phyloP scores from a whole-genome alignment of 1,284 basidiomycete species.

The Papiliotrema fonsecae region DNA sequence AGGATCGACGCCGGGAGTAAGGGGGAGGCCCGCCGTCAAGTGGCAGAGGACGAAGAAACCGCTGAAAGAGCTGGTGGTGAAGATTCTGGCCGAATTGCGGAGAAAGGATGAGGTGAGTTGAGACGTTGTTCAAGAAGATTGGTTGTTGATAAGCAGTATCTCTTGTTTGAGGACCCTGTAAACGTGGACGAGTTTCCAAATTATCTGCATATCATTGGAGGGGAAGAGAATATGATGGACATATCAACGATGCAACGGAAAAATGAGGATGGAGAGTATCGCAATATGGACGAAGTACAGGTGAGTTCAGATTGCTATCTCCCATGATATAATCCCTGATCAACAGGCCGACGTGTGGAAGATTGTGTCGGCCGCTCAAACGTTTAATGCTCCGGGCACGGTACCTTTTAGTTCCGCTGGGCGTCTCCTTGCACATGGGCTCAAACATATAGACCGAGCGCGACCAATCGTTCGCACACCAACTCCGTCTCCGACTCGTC shows the following conservation, averaged over 20 bases:
- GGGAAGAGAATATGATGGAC: slow-evolving; percentile 47
- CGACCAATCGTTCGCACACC: slow-evolving; percentile 40
- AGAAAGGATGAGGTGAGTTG: slow-evolving; percentile 37
- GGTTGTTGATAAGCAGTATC: slow-evolving; percentile 27
- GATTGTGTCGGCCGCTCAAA: slow-evolving; percentile 38
- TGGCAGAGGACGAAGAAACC: slow-evolving; percentile 41
- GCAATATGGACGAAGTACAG: slow-evolving; percentile 38
- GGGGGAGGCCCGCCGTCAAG: slow-evolving; percentile 13
- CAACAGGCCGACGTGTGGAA: slow-evolving; percentile 34
- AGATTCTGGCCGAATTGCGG: slow-evolving; percentile 36
- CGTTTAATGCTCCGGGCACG: slow-evolving; percentile 41
- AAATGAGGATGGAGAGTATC: slow-evolving; percentile 38
- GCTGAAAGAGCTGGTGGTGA: slow-evolving; percentile 35
- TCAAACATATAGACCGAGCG: slow-evolving; percentile 42
- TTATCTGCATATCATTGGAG: slow-evolving; percentile 44
- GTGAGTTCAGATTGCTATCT: slow-evolving; percentile 15
- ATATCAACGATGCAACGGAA: slow-evolving; percentile 47
- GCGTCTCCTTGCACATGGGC: slow-evolving; percentile 33
- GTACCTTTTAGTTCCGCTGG: slow-evolving; percentile 38
- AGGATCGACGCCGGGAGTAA: slow-evolving; percentile 10
- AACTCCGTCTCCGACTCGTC: slow-evolving; percentile 29
- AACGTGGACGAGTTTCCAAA: slow-evolving; percentile 40
- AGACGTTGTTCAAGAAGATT: too few species aligned
- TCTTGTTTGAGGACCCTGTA: slow-evolving; percentile 43
- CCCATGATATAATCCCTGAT: not conserved